Conservation (phyloP, 495 filamentous ascomycete species). For the Lentithecium fluviatile region DNA sequence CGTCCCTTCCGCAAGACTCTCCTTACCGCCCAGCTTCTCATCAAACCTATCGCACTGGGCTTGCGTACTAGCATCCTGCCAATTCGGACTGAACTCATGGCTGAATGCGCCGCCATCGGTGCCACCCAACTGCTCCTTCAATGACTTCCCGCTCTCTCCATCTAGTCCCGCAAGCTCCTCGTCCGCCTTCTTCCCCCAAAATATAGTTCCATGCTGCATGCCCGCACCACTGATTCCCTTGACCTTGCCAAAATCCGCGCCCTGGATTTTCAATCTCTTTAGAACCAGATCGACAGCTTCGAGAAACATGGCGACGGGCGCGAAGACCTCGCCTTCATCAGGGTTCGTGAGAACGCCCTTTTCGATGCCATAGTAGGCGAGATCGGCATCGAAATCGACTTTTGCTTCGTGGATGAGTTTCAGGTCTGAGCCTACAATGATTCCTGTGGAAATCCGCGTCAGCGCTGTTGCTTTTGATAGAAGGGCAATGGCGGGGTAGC, state of each 20-base stretch:
- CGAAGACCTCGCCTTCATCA: conserved; percentile 79
- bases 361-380: conserved; percentile 67
- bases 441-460: conserved; percentile 48
- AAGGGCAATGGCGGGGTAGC: conserved; percentile 34
- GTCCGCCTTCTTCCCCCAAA: conserved; percentile 79
- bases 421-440: conserved; percentile 78
- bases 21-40: conserved; percentile 59
- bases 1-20: conserved; percentile 70
- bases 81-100: conserved; percentile 87
- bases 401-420: conserved; percentile 73
- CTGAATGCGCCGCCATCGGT: conserved; percentile 60
- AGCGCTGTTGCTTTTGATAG: neutral
- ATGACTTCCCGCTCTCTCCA: conserved; percentile 31
- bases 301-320: conserved; percentile 91
- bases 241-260: conserved; percentile 74
- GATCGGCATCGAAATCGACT: conserved; percentile 75
- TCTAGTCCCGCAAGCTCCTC: conserved; percentile 60
- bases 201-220: conserved; percentile 95
- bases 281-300: conserved; percentile 87
- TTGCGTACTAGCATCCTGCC: conserved; percentile 96
- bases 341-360: conserved; percentile 86
- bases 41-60: conserved; percentile 88
- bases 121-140: conserved; percentile 44
- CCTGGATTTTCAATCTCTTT: conserved; percentile 64
- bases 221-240: conserved; percentile 86